Evolutionary conservation across 2,329 filamentous ascomycete species (phyloP), one percentile per base, ranked within the genome.

Genomic region (Dothistroma septosporum): DNA sequence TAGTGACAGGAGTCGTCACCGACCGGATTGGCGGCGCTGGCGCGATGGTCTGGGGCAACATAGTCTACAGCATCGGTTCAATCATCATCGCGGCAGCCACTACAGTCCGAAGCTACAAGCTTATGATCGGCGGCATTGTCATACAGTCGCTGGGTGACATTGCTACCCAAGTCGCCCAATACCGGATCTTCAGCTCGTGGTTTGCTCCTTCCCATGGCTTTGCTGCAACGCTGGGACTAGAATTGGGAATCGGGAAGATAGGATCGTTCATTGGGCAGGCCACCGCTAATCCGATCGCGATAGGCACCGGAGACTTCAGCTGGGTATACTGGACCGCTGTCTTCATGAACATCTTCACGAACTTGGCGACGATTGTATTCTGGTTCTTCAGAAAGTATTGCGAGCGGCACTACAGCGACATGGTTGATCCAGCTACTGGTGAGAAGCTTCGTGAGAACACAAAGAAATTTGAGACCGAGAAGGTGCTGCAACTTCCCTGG

Each of bases 281-380:
- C 0, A 83, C 83, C 0, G 83, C 84, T 2, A 87, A 87, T 50
- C 75, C 85, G 22, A 86, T 86, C 28, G 78, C 83, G 0, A 78
- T 82, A 64, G 82, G 80, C 12, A 83, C 81, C 0, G 83, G 84
- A 0, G 78, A 87, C 66, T 87, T 87, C 50, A 80, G 80, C 56
- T 87, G 84, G 83, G 82, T 83, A 0, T 87, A 82, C 67, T 87
- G 85, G 85, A 80, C 80, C 10, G 78, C 81, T 0, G 83, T 87
- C 0, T 83, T 85, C 66, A 86, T 87, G 82, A 86, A 87, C 60
- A 60, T 87, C 2, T 87, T 87, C 63, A 86, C 84, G 9, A 87
- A 87, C 57, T 68, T 79, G 0, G 77, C 79, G 1, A 85, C 83
- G 0, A 56, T 78, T 0, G 71, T 76, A 10, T 87, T 86, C 69